A percentile compares a stretch with the other conserved stretches of the same genome.
These are phyloP conservation scores for Triticum dicoccoides DNA, from an alignment of 176 grass and related monocot genomes.

Conservation along the genomic window DNA sequence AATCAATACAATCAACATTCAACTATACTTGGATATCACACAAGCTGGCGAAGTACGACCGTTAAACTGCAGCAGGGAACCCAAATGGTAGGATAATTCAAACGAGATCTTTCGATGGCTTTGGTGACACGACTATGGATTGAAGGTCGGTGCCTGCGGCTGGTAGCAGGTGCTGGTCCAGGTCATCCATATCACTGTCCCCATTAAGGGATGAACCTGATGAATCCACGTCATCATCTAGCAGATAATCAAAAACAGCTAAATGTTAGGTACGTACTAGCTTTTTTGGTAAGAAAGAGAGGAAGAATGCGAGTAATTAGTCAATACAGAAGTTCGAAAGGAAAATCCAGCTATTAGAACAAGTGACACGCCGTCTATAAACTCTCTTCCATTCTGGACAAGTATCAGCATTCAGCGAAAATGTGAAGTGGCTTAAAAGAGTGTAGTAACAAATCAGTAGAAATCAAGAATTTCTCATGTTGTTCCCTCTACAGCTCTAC, in stretches of 20 bases:
- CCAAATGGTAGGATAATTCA: slow-evolving; percentile 13
- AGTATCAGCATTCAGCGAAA: not conserved
- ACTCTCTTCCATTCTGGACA: not conserved
- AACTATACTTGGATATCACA: not conserved
- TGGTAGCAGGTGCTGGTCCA: slow-evolving; percentile 50
- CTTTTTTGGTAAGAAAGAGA: not conserved
- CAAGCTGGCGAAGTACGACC: not conserved
- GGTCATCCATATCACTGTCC: slow-evolving; percentile 59
- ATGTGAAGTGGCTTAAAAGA: not conserved
- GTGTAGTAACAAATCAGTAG: not conserved
- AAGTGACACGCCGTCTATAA: slow-evolving; percentile 11
- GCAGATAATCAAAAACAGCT: not conserved
- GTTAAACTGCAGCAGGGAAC: not conserved
- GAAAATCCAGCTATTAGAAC: slow-evolving; percentile 10
- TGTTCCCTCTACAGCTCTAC: not conserved
- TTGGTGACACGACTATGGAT: slow-evolving; percentile 44
- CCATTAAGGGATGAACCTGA: slow-evolving; percentile 50
- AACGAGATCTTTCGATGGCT: slow-evolving; percentile 47
- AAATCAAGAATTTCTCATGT: not conserved
- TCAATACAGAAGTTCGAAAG: not conserved
- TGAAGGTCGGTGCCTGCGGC: slow-evolving; percentile 32
- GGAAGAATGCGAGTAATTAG: not conserved
- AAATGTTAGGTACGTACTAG: not conserved
- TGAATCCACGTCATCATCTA: slow-evolving; percentile 75
- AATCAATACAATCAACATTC: slow-evolving; percentile 32